Conservation (phyloP, 1,284 basidiomycete genomes). For the Paramarasmius palmivorus region DNA sequence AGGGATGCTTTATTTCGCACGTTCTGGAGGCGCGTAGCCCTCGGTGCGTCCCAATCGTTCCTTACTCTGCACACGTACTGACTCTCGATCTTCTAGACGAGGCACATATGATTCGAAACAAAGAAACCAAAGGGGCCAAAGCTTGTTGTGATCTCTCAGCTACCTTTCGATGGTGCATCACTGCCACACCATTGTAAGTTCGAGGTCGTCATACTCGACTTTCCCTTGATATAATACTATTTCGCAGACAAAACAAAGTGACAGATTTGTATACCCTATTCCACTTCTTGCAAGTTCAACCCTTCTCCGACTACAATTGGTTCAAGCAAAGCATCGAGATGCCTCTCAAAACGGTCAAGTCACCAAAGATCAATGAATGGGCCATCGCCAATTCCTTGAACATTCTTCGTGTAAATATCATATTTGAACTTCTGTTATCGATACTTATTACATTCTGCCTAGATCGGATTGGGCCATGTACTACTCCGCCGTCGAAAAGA, state of each 20-base stretch:
- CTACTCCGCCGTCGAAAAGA: constrained; percentile 10
- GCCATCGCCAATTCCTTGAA: neutral
- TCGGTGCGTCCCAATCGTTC: neutral
- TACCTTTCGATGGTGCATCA: constrained; percentile 8
- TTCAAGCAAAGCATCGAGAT: constrained; percentile 5
- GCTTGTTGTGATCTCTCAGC: constrained; percentile 7
- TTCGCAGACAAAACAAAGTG: constrained; percentile 10
- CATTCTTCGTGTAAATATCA: constrained; percentile 3
- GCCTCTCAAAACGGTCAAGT: neutral
- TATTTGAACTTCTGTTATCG: neutral
- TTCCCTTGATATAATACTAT: neutral
- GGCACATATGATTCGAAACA: constrained; percentile 9
- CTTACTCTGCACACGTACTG: neutral
- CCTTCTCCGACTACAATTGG: constrained; percentile 1
- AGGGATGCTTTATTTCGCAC: neutral
- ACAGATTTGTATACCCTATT: constrained; percentile 8
- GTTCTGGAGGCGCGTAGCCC: neutral
- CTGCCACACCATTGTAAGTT: constrained; percentile 12
- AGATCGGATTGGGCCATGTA: neutral
- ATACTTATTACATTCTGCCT: neutral
- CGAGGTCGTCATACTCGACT: neutral
- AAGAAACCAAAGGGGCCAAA: neutral
- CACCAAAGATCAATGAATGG: neutral
- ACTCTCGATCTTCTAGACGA: constrained; percentile 2
- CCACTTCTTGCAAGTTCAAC: constrained; percentile 5